phyloP scores from a whole-genome alignment of 352 stramenopile species.

The Phytopythium mirpurense region DNA sequence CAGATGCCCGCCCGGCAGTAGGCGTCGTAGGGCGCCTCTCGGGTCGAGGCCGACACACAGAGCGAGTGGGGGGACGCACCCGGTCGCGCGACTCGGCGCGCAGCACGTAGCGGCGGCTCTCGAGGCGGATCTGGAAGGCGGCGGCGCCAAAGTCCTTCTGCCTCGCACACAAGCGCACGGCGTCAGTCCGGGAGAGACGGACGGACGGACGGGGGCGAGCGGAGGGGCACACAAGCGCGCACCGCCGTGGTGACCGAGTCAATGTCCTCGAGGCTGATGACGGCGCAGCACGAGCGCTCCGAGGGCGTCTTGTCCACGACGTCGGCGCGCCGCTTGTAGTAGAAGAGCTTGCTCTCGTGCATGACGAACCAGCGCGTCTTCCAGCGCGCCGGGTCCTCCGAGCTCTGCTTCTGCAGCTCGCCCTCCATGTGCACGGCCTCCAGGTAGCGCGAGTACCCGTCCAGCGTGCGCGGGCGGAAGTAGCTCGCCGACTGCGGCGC shows the following conservation, averaged over 20 bases:
- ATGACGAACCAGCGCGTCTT: constrained; percentile 86
- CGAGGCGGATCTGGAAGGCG: constrained; percentile 80
- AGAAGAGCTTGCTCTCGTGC: constrained; percentile 80
- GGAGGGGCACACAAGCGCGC: too few species aligned
- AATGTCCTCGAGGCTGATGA: constrained; percentile 79
- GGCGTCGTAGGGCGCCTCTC: too few species aligned
- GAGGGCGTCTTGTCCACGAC: constrained; percentile 49
- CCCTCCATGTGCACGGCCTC: constrained; percentile 74
- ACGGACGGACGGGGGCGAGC: background rate
- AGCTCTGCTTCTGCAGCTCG: constrained; percentile 81
- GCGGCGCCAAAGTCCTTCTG: constrained; percentile 81
- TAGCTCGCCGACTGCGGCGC: constrained; percentile 51
- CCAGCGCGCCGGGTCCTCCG: constrained; percentile 58
- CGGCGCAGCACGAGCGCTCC: constrained; percentile 55
- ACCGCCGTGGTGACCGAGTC: constrained; percentile 83
- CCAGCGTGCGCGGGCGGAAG: constrained; percentile 54
- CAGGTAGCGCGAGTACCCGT: constrained; percentile 57
- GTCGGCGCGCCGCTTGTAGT: constrained; percentile 64
- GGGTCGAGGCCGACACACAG: too few species aligned
- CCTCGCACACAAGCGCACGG: constrained; percentile 7
- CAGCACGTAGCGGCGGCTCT: constrained; percentile 73
- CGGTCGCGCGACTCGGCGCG: constrained; percentile 78
- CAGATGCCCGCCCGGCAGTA: too few species aligned
- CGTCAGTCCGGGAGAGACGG: background rate
- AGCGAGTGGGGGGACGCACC: constrained; percentile 32